Evolutionary conservation across 2,329 filamentous ascomycete species (phyloP), one percentile per base, ranked within the genome.

Genomic region (Arthrobotrys sinensis): DNA sequence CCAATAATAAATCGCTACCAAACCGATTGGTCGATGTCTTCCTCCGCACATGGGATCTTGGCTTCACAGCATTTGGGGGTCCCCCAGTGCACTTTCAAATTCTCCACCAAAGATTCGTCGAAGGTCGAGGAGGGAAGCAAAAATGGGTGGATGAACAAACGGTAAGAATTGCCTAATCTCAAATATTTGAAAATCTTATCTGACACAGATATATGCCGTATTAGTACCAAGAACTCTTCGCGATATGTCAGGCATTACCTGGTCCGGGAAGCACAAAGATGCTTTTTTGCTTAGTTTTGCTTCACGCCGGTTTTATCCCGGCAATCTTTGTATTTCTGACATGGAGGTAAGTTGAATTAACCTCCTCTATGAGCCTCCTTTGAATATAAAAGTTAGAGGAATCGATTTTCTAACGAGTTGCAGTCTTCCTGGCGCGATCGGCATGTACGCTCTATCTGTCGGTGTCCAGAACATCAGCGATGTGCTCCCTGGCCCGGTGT

Each of bases 231-330:
- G 91, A 93, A 81, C 86, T 93, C 0, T 93, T 93, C 83, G 90
- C 89, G 24, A 84, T 93, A 53, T 89, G 87, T n/a, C 91, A 93
- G 84, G 89, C 89, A 0, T 85, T 93, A 1, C 90, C 89, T 0
- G 91, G 91, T 0, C 91, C 91, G 0, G 91, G 81, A 0, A 91
- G 89, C 79, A 93, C 91, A 0, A 93, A 93, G 82, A 91, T 93
- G 88, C 82, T 89, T 0, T 93, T 91, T 76, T 91, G 88, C 73
- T 89, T 93, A 45, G 89, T 89, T 38, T 83, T 91, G 21, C 87
- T 92, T 6, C 90, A 89, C 76, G 87, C 87, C 8, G 91, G 91
- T 0, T 85, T 91, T 3, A 67, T 88, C 1, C 85, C 87, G 0
- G 91, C 90, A 0, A 4, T 91, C 0, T 80, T 91, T 0, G 87